Percentiles rank a stretch among this genome's conserved stretches.
These are phyloP conservation scores for Fusarium floridanum DNA, from an alignment of 2,329 filamentous ascomycete genomes.

Conservation along the genomic window DNA sequence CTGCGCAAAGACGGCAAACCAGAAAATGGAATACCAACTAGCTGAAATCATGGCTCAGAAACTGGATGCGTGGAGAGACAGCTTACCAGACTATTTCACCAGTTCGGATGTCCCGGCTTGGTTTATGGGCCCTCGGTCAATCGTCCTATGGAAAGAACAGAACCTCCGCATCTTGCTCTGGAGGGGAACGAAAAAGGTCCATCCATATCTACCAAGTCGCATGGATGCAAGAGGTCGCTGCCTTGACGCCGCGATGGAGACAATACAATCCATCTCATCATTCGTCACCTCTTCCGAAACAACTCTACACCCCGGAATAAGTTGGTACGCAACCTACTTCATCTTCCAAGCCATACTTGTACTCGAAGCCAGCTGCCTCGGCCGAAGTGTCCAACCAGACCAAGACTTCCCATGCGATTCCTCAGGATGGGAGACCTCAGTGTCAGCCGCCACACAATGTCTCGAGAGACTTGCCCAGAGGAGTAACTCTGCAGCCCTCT, in stretches of 20 bases:
- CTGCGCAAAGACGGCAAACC: conserved; percentile 51
- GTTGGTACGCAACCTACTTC: conserved; percentile 60
- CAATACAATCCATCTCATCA: conserved; percentile 51
- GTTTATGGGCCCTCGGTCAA: conserved; percentile 53
- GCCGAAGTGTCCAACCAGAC: conserved; percentile 9
- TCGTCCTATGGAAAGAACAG: conserved; percentile 57
- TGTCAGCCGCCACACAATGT: not conserved
- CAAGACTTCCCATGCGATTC: not conserved
- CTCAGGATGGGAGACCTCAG: not conserved
- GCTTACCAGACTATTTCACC: conserved; percentile 52
- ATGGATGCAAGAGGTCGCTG: conserved; percentile 51
- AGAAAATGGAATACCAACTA: conserved; percentile 52
- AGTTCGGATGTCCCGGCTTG: conserved; percentile 48
- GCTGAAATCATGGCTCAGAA: conserved; percentile 55
- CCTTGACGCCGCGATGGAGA: conserved; percentile 53
- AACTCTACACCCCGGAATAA: conserved; percentile 50
- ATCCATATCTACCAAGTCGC: conserved; percentile 46
- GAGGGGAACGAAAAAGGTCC: conserved; percentile 51
- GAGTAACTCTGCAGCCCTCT: not conserved
- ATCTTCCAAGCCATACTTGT: conserved; percentile 60
- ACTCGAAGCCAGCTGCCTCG: conserved; percentile 43
- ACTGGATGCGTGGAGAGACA: conserved; percentile 50
- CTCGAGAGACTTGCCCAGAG: not conserved
- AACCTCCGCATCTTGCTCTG: conserved; percentile 60
- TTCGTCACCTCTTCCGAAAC: conserved; percentile 50